Evolutionary conservation across 768 basidiomycete genomes (phyloP), one percentile per base, ranked within the genome.

Genomic region (Amanita thiersii): DNA sequence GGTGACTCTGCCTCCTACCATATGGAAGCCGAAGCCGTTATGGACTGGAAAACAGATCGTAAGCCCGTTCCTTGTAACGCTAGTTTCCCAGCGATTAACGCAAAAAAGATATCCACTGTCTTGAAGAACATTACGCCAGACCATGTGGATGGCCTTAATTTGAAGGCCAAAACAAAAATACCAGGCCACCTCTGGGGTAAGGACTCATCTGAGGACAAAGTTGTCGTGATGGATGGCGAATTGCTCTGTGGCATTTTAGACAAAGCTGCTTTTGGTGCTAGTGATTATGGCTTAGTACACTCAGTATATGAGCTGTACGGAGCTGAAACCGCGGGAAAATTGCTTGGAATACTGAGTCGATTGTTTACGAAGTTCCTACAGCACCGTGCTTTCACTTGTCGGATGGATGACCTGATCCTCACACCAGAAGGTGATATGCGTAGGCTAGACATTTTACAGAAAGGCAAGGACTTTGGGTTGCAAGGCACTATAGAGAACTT

Each of bases 41-140:
- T 99, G 96, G 96, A 98, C 94, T 0, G 96, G 96, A 33, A 99
- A 99, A 57, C 96, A 99, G 62, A 80, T 98, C 33, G 90, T 58
- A 35, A 21, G 15, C 33, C n/a, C n/a, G 31, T 37, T 5, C 14
- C 14, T 6, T 26, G 15, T 17, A 24, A 25, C 25, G n/a, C 18
- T 11, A 8, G 12, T 12, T 36, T 37, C 30, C 21, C 26, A 45
- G 29, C 45, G 43, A 26, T 37, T n/a, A n/a, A 35, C 28, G 36
- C 26, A 14, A 45, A n/a, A n/a, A n/a, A 94, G 92, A 88, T 99
- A 43, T 96, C 93, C 1, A 99, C 96, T 0, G 74, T 99, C 32
- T 68, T 99, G 47, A 75, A 79, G 54, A 99, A 99, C 56, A 81
- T 98, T 48, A 94, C 87, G 3, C 94, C 96, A 5, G 59, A 59